phyloP scores from a whole-genome alignment of 495 filamentous ascomycete species.

The Sporormia fimetaria region DNA sequence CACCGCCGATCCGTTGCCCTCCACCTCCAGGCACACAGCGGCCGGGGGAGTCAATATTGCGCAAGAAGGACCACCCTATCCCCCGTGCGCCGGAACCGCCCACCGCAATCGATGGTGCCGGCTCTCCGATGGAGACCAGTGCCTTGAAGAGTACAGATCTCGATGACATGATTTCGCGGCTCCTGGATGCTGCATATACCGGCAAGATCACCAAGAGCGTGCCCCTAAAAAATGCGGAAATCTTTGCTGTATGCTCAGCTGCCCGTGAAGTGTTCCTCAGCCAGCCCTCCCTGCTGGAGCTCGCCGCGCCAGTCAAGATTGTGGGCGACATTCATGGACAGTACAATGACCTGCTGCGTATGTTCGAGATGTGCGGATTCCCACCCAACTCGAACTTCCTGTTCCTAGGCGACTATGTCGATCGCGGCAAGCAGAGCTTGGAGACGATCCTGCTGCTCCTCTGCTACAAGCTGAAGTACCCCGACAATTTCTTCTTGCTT shows the following conservation, averaged over 20 bases:
- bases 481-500: conserved; percentile 97
- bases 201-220: conserved; percentile 96
- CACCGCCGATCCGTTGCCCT: conserved; percentile 56
- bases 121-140: conserved; percentile 49
- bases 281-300: conserved; percentile 83
- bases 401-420: conserved; percentile 96
- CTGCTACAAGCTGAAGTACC: conserved; percentile 98
- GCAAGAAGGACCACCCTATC: conserved; percentile 50
- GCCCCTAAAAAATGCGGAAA: conserved; percentile 94
- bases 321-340: conserved; percentile 98
- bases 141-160: conserved; percentile 85
- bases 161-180: conserved; percentile 91
- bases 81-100: conserved; percentile 16
- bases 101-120: conserved; percentile 20
- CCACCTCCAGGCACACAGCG: conserved; percentile 39
- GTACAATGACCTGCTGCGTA: conserved; percentile 90
- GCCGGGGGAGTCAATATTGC: conserved; percentile 67
- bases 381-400: conserved; percentile 88
- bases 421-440: conserved; percentile 91
- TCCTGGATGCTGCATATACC: conserved; percentile 89
- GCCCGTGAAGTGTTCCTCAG: conserved; percentile 80
- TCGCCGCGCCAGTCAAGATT: conserved; percentile 96
- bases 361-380: conserved; percentile 99
- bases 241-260: conserved; percentile 78
- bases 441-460: conserved; percentile 92